phyloP scores from a whole-genome alignment of 768 basidiomycete species.

The Aureoboletus auriporus region DNA sequence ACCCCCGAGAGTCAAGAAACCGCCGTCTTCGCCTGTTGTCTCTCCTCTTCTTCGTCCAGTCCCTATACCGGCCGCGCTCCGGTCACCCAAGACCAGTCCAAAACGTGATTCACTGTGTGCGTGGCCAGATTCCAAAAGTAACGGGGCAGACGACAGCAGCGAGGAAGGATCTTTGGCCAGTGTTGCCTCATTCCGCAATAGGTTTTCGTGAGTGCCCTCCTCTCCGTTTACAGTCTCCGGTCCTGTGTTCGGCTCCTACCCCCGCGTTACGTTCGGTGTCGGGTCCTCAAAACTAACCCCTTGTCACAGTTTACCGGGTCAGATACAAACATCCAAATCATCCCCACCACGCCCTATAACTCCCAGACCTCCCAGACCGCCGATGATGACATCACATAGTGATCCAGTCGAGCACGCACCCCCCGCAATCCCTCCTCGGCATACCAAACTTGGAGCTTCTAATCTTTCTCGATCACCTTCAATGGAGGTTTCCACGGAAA shows the following conservation, averaged over 20 bases:
- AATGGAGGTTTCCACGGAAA: constrained; percentile 3
- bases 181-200: constrained; percentile 42
- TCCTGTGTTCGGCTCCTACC: not conserved
- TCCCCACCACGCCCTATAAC: constrained; percentile 17
- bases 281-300: not conserved
- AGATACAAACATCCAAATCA: constrained; percentile 1
- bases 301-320: constrained; percentile 9
- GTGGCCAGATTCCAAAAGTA: not conserved
- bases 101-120: constrained; percentile 10
- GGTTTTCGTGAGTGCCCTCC: constrained; percentile 44
- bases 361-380: constrained; percentile 14
- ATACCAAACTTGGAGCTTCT: constrained; percentile 5
- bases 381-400: constrained; percentile 16
- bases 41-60: constrained; percentile 55
- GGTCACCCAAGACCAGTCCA: constrained; percentile 18
- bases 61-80: constrained; percentile 32
- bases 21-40: constrained; percentile 35
- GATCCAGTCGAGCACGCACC: constrained; percentile 17
- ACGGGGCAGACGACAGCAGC: constrained; percentile 7
- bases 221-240: not conserved
- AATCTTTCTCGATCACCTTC: constrained; percentile 5
- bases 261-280: not conserved
- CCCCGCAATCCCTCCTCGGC: constrained; percentile 16
- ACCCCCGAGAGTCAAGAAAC: constrained; percentile 32
- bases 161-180: constrained; percentile 17